phyloP scores from a whole-genome alignment of 805 yeast species.

The Hanseniaspora pseudoguilliermondii region DNA sequence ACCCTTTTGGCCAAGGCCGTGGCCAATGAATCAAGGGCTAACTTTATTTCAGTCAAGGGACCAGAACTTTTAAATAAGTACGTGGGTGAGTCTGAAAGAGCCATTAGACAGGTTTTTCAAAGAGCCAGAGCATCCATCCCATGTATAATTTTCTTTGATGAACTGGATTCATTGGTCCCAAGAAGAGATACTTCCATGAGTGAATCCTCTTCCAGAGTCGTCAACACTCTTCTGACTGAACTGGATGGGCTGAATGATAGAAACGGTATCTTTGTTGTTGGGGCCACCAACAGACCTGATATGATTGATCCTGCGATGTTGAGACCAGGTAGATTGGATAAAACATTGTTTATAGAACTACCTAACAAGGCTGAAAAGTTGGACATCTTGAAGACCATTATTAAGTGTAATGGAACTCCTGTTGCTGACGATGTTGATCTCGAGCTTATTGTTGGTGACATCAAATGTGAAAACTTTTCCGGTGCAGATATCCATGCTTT shows the following conservation, averaged over 20 bases:
- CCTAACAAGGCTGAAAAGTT: slow-evolving; percentile 67
- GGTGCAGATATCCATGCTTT: slow-evolving; percentile 94
- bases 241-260: slow-evolving; percentile 89
- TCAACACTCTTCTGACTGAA: slow-evolving; percentile 85
- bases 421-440: slow-evolving; percentile 51
- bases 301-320: slow-evolving; percentile 98
- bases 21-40: slow-evolving; percentile 92
- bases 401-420: slow-evolving; percentile 65
- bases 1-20: slow-evolving; percentile 93
- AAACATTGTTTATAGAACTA: slow-evolving; percentile 78
- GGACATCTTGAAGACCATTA: slow-evolving; percentile 70
- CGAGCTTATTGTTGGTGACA: slow-evolving; percentile 51
- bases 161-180: slow-evolving; percentile 90
- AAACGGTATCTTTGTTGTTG: slow-evolving; percentile 84
- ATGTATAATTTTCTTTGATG: slow-evolving; percentile 90
- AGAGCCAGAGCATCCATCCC: slow-evolving; percentile 90
- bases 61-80: slow-evolving; percentile 90
- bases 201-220: slow-evolving; percentile 86
- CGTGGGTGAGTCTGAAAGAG: slow-evolving; percentile 92
- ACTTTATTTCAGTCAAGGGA: slow-evolving; percentile 89
- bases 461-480: slow-evolving; percentile 74
- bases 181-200: slow-evolving; percentile 78
- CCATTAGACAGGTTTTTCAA: slow-evolving; percentile 83
- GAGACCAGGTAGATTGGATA: slow-evolving; percentile 91
- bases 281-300: slow-evolving; percentile 95